Evolutionary conservation across 495 filamentous ascomycete genomes (phyloP), one percentile per base, ranked within the genome.

Genomic region (Bathelium albidoporum): DNA sequence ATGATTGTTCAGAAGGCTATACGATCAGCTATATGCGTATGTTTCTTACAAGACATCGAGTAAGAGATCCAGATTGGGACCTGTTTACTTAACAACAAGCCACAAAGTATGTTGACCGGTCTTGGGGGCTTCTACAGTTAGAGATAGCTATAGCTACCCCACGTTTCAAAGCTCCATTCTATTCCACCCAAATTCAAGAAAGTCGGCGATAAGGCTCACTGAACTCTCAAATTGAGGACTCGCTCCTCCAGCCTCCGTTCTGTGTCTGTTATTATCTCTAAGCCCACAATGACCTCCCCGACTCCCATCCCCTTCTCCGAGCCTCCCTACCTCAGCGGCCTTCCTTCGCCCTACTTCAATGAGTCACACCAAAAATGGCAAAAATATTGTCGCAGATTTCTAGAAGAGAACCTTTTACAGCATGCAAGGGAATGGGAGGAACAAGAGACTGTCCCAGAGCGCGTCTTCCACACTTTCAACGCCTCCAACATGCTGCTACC

Each of bases 271-370:
- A 11, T 55, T 58, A 66, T 10, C 58, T 63, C 64, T 62, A 53
- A 61, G 60, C 16, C 16, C 44, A 32, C 44, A 28, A 63, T 62
- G 32, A 31, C 26, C 39, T 58, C 29, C 29, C 26, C 43, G 12
- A 64, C 53, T 28, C 74, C 76, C 2, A 71, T 89, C 61, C 88
- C 88, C 55, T 90, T 91, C 78, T 84, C 85, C 2, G 87, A 90
- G 60, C 88, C 88, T 1, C 84, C 88, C 0, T 90, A 85, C 73
- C 78, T 90, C 58, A 77, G 78, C 69, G 84, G 85, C 32, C 80
- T 89, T 5, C 88, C 87, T 1, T 87, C 84, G 1, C 82, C 88
- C 24, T 88, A 89, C 73, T 88, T 87, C 76, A 82, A 77, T 5
- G 69, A 74, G 0, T 82, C 80, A 1, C 86, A 89, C 72, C 75